Conservation (phyloP, 148 eudicot species). For the Fagopyrum homotropicum region DNA sequence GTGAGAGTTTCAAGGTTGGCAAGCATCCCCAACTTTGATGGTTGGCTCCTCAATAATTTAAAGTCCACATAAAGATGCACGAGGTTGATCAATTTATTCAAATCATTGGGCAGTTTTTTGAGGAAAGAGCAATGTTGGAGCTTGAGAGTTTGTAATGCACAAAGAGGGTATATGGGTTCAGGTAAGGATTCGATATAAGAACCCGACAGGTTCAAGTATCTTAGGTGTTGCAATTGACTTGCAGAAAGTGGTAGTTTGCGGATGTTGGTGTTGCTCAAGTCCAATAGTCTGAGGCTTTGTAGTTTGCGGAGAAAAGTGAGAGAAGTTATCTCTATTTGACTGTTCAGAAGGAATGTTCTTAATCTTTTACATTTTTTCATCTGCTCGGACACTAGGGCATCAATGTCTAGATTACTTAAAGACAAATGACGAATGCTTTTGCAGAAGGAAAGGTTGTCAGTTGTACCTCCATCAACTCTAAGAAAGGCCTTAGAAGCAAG, state of each 20-base stretch:
- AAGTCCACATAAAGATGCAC: background rate
- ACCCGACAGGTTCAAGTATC: background rate
- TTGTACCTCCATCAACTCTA: background rate
- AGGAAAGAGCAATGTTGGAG: background rate
- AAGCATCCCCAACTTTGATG: no score
- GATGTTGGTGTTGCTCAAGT: background rate
- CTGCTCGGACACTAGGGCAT: background rate
- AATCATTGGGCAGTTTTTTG: background rate
- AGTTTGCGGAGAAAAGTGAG: background rate
- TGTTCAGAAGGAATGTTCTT: background rate
- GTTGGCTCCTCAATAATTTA: no score
- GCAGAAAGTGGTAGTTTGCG: background rate
- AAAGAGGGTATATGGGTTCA: background rate
- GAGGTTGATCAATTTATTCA: background rate
- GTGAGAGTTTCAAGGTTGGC: no score
- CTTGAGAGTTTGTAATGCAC: background rate
- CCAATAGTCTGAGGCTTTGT: slow-evolving; percentile 4
- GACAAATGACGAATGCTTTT: background rate
- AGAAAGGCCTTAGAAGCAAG: background rate
- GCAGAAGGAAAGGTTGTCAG: background rate
- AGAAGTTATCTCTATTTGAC: background rate
- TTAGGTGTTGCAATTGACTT: background rate
- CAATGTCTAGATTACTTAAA: background rate
- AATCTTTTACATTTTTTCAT: background rate
- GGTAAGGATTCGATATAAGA: background rate